A percentile compares a stretch with the other conserved stretches of the same genome.
These are phyloP conservation scores for Trifolium subterraneum DNA, from an alignment of 306 rosid species.

Conservation along the genomic window DNA sequence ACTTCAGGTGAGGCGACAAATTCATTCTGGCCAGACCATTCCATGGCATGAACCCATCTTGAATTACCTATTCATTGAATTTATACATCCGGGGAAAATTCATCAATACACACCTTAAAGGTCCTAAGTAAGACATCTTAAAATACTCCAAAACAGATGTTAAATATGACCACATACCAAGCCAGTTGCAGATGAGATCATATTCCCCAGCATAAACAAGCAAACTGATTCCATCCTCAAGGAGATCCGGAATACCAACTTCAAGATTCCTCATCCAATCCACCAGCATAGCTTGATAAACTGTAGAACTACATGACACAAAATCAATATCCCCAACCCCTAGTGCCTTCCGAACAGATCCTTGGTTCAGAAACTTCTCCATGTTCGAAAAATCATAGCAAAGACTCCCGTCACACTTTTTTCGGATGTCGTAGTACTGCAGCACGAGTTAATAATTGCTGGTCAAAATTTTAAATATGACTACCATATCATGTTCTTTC, in stretches of 20 bases:
- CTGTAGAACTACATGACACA: slow-evolving; percentile 90
- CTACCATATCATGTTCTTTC: neutral
- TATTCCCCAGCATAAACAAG: slow-evolving; percentile 96
- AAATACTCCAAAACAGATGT: slow-evolving; percentile 21
- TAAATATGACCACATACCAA: slow-evolving; percentile 57
- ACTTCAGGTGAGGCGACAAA: slow-evolving; percentile 70
- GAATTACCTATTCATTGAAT: slow-evolving; percentile 78
- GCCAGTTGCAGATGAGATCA: slow-evolving; percentile 99
- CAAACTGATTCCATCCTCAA: slow-evolving; percentile 85
- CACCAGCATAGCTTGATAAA: slow-evolving; percentile 89
- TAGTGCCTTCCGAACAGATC: slow-evolving; percentile 74
- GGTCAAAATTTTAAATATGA: slow-evolving; percentile 47
- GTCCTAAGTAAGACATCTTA: slow-evolving; percentile 18
- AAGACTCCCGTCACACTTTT: slow-evolving; percentile 82
- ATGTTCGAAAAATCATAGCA: slow-evolving; percentile 95
- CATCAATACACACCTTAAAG: slow-evolving; percentile 36
- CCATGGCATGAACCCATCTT: slow-evolving; percentile 97
- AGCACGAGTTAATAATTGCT: slow-evolving; percentile 25
- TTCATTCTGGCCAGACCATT: slow-evolving; percentile 92
- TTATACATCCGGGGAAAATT: slow-evolving; percentile 27
- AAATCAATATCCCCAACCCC: slow-evolving; percentile 85
- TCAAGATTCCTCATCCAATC: slow-evolving; percentile 98
- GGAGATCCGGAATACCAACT: slow-evolving; percentile 94
- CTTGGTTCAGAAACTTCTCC: slow-evolving; percentile 85
- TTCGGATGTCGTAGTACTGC: slow-evolving; percentile 96